Evolutionary conservation across 2,329 filamentous ascomycete genomes (phyloP).

Genomic region (Aureobasidium uvarum): DNA sequence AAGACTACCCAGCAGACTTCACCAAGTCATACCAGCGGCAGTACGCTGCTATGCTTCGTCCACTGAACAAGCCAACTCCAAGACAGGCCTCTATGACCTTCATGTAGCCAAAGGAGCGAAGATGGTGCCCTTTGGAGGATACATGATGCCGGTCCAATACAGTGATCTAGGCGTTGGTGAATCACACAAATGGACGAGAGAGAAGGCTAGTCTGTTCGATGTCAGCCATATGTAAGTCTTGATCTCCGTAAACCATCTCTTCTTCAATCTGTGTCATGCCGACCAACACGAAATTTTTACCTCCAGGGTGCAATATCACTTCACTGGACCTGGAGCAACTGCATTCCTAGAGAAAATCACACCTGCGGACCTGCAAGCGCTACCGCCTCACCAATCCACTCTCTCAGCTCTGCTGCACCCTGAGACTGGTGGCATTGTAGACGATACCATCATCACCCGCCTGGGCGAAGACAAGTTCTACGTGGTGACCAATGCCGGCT

Average conservation of each 20-base stretch:
- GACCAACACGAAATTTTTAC: constrained; percentile 6
- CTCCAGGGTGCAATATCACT: constrained; percentile 72
- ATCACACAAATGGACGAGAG: constrained; percentile 86
- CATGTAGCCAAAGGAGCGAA: constrained; percentile 78
- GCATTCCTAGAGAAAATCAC: constrained; percentile 82
- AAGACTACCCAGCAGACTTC: not conserved
- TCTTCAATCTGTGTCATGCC: not conserved
- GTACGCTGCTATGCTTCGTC: constrained; percentile 22
- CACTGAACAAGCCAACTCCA: not conserved
- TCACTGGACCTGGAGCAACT: constrained; percentile 76
- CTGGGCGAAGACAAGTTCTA: constrained; percentile 74
- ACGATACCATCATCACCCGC: constrained; percentile 87
- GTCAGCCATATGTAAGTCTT: constrained; percentile 75
- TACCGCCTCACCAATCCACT: constrained; percentile 68
- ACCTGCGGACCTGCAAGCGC: constrained; percentile 66
- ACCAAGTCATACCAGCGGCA: not conserved
- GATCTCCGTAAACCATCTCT: not conserved
- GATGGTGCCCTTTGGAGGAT: constrained; percentile 96
- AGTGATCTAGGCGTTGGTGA: constrained; percentile 70
- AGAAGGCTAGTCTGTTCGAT: constrained; percentile 88
- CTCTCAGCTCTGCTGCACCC: constrained; percentile 82
- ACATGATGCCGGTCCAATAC: constrained; percentile 91
- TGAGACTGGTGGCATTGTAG: constrained; percentile 82
- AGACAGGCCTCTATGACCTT: constrained; percentile 73
- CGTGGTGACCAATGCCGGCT: constrained; percentile 92